Percentiles rank a stretch among this genome's conserved stretches.
These are phyloP conservation scores for Chalciporus piperatoides DNA, from an alignment of 1,284 basidiomycete species.

Conservation along the genomic window DNA sequence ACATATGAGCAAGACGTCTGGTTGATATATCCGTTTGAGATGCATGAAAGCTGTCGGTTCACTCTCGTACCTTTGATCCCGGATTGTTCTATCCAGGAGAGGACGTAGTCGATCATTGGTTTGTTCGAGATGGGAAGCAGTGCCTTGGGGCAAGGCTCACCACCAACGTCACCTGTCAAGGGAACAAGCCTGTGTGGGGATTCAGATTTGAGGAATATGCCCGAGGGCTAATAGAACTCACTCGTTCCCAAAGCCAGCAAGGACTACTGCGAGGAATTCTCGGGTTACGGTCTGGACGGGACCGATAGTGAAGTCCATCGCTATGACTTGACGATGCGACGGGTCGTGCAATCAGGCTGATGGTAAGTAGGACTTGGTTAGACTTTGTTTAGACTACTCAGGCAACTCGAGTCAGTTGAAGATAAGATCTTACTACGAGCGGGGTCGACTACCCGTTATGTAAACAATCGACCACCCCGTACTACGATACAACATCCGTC, in stretches of 20 bases:
- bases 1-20: slow-evolving; percentile 85
- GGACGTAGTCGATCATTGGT: slow-evolving; percentile 80
- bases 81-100: slow-evolving; percentile 85
- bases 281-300: slow-evolving; percentile 46
- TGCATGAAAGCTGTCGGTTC: slow-evolving; percentile 5
- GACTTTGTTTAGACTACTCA: no score
- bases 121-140: slow-evolving; percentile 84
- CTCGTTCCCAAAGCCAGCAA: slow-evolving; percentile 88
- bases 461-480: no score
- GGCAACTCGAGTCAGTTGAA: background rate
- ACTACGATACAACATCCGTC: no score
- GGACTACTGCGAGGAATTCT: slow-evolving; percentile 82
- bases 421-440: background rate
- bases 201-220: slow-evolving; percentile 9
- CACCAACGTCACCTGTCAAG: slow-evolving; percentile 68
- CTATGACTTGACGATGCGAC: background rate
- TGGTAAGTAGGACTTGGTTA: background rate
- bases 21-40: slow-evolving; percentile 6
- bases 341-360: no score
- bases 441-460: background rate
- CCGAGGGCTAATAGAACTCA: slow-evolving; percentile 34
- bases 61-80: slow-evolving; percentile 69
- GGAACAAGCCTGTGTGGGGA: slow-evolving; percentile 61
- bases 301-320: slow-evolving; percentile 63
- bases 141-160: slow-evolving; percentile 78